Evolutionary conservation across 495 filamentous ascomycete species (phyloP).

Genomic region (Lophiostoma macrostomum): DNA sequence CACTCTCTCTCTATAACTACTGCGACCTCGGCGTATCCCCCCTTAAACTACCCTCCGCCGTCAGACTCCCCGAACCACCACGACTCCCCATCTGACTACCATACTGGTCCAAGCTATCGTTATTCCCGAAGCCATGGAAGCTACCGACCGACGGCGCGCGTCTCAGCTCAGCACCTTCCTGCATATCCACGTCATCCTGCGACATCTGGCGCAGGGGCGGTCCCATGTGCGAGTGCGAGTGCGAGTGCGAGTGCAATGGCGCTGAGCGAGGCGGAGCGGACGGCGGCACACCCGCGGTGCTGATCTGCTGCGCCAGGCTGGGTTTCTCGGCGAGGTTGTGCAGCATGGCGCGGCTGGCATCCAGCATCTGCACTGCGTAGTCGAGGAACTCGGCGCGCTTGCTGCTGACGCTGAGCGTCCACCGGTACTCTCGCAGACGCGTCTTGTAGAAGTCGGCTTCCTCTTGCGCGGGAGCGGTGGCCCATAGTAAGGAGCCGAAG

Average conservation of each 20-base stretch:
- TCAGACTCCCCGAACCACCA: background rate
- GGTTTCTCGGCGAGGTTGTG: slow-evolving; percentile 41
- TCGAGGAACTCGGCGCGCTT: slow-evolving; percentile 78
- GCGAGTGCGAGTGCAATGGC: background rate
- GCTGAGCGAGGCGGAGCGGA: background rate
- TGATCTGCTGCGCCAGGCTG: slow-evolving; percentile 29
- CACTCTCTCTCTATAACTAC: too few species aligned
- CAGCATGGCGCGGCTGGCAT: slow-evolving; percentile 44
- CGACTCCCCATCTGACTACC: slow-evolving; percentile 3
- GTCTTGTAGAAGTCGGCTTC: slow-evolving; percentile 95
- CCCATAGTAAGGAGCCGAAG: slow-evolving; percentile 78
- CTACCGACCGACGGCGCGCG: background rate
- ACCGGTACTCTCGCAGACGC: slow-evolving; percentile 82
- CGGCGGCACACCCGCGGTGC: slow-evolving; percentile 35
- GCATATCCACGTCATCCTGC: slow-evolving; percentile 12
- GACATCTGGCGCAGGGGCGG: background rate
- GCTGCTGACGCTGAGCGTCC: slow-evolving; percentile 84
- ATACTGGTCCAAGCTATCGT: slow-evolving; percentile 20
- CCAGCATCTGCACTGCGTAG: slow-evolving; percentile 71
- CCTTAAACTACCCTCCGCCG: slow-evolving; percentile 16
- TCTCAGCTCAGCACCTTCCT: slow-evolving; percentile 7
- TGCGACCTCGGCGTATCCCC: slow-evolving; percentile 6
- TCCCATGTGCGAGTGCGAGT: background rate
- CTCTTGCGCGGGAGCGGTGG: slow-evolving; percentile 78
- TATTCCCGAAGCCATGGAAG: slow-evolving; percentile 29